Base-by-base conservation (phyloP, 495 filamentous ascomycete species). In the Neurospora sublineolata region DNA sequence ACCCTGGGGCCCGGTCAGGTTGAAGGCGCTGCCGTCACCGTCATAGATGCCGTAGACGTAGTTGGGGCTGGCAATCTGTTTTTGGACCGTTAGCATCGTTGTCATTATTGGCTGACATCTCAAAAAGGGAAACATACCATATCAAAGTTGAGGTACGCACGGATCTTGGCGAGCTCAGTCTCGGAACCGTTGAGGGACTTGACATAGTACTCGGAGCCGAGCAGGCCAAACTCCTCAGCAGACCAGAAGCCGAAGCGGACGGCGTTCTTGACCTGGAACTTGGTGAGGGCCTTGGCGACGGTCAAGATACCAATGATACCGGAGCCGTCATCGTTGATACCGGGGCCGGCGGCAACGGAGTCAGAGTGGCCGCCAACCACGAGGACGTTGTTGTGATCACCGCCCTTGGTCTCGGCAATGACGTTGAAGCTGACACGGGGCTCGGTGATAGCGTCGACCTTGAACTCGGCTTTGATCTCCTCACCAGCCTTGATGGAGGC, bases 91-190 rank as follows among this genome's bases (percentile, higher is more conserved):
- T 2, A 11, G 30, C 33, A 37, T 67, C 37, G 40, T 5, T 14
- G 20, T 23, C 20, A 37, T n/a, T 4, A 60, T 42, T 1, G 12
- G 12, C 27, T 30, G 9, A n/a, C 41, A 38, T 11, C 1, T 64
- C 27, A 9, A 27, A 46, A 60, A 4, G 27, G 52, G 1, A 14
- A 58, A 37, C 67, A 23, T 46, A 76, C 74, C 91, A 93, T 93
- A 80, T 93, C 91, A 74, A 91, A 91, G 82, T 93, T 91, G 75
- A 93, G 88, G 76, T 92, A 91, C 4, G 91, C 84, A 1, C 85
- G 78, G 72, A 93, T 86, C 75, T 88, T 88, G 40, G 79, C 81
- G 12, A 86, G 80, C 20, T 81, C 82, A 3, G 80, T 68, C 30
- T 80, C 74, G 69, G 86, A 82, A 30, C 77, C 76, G 33, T 84